Conservation (phyloP, 345 rosid genomes). For the Eucalyptus virginea region DNA sequence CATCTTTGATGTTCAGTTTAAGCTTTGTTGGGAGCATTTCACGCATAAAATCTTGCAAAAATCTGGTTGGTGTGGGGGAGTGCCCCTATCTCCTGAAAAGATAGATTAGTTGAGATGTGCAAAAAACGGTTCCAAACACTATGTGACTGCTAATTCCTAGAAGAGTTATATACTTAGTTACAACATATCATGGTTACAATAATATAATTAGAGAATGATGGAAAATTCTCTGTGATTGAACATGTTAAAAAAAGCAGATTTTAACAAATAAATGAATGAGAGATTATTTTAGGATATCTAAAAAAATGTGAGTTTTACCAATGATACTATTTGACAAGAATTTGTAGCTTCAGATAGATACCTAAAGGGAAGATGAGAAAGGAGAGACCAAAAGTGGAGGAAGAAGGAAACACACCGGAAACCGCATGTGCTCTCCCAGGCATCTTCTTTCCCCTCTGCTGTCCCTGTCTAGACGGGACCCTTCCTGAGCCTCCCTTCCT, state of each 20-base stretch:
- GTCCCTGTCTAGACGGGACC: neutral
- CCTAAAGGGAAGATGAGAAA: neutral
- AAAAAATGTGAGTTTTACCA: neutral
- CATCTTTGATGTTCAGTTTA: neutral
- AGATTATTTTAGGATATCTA: neutral
- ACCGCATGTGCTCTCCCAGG: neutral
- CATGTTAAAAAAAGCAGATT: fast-evolving
- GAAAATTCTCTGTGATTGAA: neutral
- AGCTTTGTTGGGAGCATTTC: neutral
- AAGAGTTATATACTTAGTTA: neutral
- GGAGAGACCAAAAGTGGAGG: neutral
- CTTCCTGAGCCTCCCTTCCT: neutral
- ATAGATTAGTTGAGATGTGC: neutral
- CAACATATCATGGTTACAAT: fast-evolving
- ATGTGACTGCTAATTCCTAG: neutral
- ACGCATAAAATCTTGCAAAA: neutral
- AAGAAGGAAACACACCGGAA: neutral
- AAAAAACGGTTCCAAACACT: neutral
- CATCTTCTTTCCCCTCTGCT: neutral
- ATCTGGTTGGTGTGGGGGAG: fast-evolving
- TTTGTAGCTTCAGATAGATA: too few relatives aligned
- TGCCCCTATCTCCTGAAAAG: neutral
- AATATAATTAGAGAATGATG: neutral
- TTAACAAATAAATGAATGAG: neutral
- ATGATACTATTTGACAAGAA: neutral